Evolutionary conservation across 2,329 filamentous ascomycete species (phyloP), one percentile per base, ranked within the genome.

Genomic region (Hypoxylon sp.): DNA sequence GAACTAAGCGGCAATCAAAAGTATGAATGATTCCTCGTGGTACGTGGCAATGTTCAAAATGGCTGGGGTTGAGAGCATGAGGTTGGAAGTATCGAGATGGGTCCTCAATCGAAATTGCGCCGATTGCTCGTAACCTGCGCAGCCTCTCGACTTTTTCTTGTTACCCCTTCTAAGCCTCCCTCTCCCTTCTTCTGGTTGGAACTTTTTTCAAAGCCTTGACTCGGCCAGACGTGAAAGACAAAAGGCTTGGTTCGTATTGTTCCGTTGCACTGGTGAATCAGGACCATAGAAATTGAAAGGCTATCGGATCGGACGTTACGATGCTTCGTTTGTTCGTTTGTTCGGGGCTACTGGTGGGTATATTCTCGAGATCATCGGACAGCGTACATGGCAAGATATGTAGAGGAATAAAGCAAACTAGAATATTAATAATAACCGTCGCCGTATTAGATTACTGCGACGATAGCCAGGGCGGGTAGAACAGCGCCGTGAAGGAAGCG

Each of bases 31-130:
- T 53, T 64, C 36, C 62, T 64, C 54, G 67, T 63, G 60, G 44
- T 36, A 57, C 42, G 66, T 52, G 57, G 65, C 49, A 55, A 53
- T 30, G 62, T 67, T 68, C 49, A 51, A 65, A 66, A 73, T 73
- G 73, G 73, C 72, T 74, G 70, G 73, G 69, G 48, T 60, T 62
- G 65, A 59, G 58, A 69, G 55, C 69, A 69, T 67, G 69, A 72
- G 69, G 70, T 69, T 70, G 72, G 70, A 65, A 65, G 49, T 65
- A 30, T 68, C 57, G 58, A 14, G 60, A 68, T 68, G 65, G 62
- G 46, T 62, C 61, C 61, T 61, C 18, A 65, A 50, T 68, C 57
- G 42, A 67, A 67, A 67, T 69, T 49, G 59, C 58, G 67, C 57
- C 48, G 66, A 61, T 63, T 63, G 46, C 51, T 56, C 42, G 54